These are phyloP conservation scores for Fusarium odoratissimum DNA, from an alignment of 2,329 filamentous ascomycete genomes.

Conservation along the genomic window DNA sequence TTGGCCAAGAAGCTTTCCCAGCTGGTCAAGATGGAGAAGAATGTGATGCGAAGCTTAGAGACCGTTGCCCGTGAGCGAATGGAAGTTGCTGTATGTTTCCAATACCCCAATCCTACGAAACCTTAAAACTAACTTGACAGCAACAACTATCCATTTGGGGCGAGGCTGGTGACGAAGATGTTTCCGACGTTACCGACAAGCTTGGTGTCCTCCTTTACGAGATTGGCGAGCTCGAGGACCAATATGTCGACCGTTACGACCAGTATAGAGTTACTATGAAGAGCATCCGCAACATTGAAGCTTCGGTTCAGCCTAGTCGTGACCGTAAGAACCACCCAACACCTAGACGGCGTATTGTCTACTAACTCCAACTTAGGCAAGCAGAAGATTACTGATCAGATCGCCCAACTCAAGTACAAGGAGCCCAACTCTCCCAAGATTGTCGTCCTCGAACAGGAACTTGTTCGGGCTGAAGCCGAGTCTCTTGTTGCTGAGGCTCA, in stretches of 20 bases:
- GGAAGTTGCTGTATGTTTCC: conserved; percentile 88
- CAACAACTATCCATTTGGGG: conserved; percentile 99
- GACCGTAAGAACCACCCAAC: conserved; percentile 74
- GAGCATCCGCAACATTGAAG: conserved; percentile 99
- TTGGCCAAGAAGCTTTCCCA: conserved; percentile 97
- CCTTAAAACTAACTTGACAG: conserved; percentile 58
- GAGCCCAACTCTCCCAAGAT: conserved; percentile 98
- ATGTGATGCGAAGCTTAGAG: conserved; percentile 98
- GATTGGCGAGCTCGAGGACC: conserved; percentile 97
- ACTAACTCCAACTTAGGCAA: conserved; percentile 71
- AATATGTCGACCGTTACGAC: conserved; percentile 98
- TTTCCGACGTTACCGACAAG: conserved; percentile 99
- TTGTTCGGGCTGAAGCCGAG: conserved; percentile 97
- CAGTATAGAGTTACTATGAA: conserved; percentile 99
- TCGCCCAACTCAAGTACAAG: conserved; percentile 99
- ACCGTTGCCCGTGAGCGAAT: conserved; percentile 94
- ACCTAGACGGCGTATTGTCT: neutral
- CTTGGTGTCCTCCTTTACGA: conserved; percentile 97
- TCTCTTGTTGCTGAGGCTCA: conserved; percentile 99
- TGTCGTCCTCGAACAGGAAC: conserved; percentile 96
- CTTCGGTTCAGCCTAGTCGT: conserved; percentile 96
- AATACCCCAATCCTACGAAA: too few species aligned
- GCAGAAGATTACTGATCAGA: conserved; percentile 99
- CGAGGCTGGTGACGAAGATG: conserved; percentile 94
- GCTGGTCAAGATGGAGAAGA: conserved; percentile 99